Conservation (phyloP, 116 monocot species). For the Zostera marina region DNA sequence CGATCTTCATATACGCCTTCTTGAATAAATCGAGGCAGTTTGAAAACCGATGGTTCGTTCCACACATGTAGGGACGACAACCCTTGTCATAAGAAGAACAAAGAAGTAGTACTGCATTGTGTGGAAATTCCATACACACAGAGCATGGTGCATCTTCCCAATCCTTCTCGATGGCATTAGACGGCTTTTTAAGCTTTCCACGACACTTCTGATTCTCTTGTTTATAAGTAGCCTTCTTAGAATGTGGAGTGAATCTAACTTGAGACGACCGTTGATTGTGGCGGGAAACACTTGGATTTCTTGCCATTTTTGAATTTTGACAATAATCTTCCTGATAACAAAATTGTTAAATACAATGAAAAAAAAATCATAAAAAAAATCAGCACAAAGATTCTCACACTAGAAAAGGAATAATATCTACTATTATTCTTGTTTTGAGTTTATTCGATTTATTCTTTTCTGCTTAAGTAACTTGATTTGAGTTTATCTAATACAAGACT, state of each 20-base stretch:
- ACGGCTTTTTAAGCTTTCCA: constrained; percentile 9
- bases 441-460: too few relatives aligned
- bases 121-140: constrained; percentile 80
- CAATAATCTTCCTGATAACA: too few relatives aligned
- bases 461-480: too few relatives aligned
- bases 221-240: constrained; percentile 1
- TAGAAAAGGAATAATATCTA: too few relatives aligned
- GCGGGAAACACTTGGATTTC: constrained; percentile 16
- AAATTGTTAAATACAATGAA: too few relatives aligned
- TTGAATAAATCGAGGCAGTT: constrained; percentile 81
- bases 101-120: constrained; percentile 80
- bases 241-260: constrained; percentile 19
- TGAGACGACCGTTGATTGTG: constrained; percentile 15
- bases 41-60: constrained; percentile 55
- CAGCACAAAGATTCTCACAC: too few relatives aligned
- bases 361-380: too few relatives aligned
- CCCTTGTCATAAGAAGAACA: constrained; percentile 87
- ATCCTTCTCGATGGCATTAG: constrained; percentile 32
- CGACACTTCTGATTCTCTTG: constrained; percentile 4
- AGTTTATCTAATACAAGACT: too few relatives aligned
- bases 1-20: constrained; percentile 51
- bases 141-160: constrained; percentile 78
- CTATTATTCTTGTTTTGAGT: too few relatives aligned
- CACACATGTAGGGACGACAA: constrained; percentile 89
- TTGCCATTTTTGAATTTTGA: constrained; percentile 39